Evolutionary conservation across 2,329 filamentous ascomycete species (phyloP), one percentile per base, ranked within the genome.

Genomic region (Talaromyces marneffei): DNA sequence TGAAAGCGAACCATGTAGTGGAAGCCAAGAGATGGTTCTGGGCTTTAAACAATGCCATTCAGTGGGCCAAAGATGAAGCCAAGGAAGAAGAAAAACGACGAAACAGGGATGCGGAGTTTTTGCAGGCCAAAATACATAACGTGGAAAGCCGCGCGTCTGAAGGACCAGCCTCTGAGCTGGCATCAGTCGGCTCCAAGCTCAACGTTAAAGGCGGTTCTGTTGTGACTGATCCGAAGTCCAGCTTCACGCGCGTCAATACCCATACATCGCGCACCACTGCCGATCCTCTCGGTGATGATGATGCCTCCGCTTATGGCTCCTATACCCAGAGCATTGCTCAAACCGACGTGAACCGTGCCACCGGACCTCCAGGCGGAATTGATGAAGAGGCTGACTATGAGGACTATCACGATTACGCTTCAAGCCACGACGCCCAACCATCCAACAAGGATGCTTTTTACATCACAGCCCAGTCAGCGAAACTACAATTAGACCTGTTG

Each of bases 1-100:
- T 99, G 58, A 97, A 96, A 75, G 94, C 94, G 0, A 99, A 99
- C 70, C 94, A 99, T 75, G 90, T 97, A 71, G 93, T 97, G 29
- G 94, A 99, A 75, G 93, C 94, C 5, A 99, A 99, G 77, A 86
- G 94, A 60, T 99, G 94, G 94, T 99, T 95, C 76, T 99, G 94
- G 94, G 91, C 94, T 0, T 80, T 99, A 65, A 99, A 99, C 78
- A 99, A 99, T 73, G 93, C 94, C 5, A 99, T 99, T 55, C 94
- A 97, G 73, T 97, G 91, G 89, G 88, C 91, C 65, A 99, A 99
- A 75, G 94, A 99, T 70, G 94, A 97, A 77, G 92, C 91, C 7
- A 92, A 89, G 67, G 91, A 96, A 73, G 93, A 97, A 69, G 88
- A 93, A 71, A 87, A 83, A 66, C 87, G 92, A 63, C 87, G 87